Evolutionary conservation across 2,329 filamentous ascomycete genomes (phyloP), one percentile per base, ranked within the genome.

Genomic region (Fusarium armeniacum): DNA sequence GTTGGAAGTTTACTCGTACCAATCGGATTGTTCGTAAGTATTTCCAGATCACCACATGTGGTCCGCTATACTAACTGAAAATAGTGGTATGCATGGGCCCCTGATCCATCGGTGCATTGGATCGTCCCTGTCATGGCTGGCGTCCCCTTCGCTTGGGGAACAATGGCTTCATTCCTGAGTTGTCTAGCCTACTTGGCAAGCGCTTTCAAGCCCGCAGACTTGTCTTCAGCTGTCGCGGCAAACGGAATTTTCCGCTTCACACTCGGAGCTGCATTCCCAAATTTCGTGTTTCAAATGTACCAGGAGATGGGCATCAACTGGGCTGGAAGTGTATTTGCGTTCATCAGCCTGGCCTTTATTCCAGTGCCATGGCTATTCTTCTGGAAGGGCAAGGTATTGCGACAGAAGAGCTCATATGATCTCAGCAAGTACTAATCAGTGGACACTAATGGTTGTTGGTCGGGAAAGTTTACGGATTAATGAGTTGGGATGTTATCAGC

Each of bases 11-110:
- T 55, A 12, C 44, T 64, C n/a, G 50, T 62, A 3, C 61, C 61
- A 11, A 36, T 62, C 16, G 50, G 57, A 6, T 12, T 62, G 5
- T 62, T 64, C 6, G 60, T 60, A 30, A 35, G 53, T 46, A 10
- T 49, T 5, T 20, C 10, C 11, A 50, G 16, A 35, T 20, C 15
- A 36, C 33, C 7, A 4, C 6, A 6, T 12, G 8, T 9, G 5
- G 13, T 9, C 10, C 7, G 5, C 5, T 24, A 16, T 2, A 9
- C 54, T 51, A 28, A 64, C 36, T 22, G 3, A 1, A 28, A 20
- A 18, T 18, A 62, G 58, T 63, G 62, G 62, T 65, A 64, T n/a
- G 62, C 62, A 11, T 66, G 62, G 62, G 13, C 30, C n/a, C 52
- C 62, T 9, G 15, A 32, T 16, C 32, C 38, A 33, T 58, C 46